Conservation (phyloP, 2,329 filamentous ascomycete genomes). For the Anthostomella pinea region DNA sequence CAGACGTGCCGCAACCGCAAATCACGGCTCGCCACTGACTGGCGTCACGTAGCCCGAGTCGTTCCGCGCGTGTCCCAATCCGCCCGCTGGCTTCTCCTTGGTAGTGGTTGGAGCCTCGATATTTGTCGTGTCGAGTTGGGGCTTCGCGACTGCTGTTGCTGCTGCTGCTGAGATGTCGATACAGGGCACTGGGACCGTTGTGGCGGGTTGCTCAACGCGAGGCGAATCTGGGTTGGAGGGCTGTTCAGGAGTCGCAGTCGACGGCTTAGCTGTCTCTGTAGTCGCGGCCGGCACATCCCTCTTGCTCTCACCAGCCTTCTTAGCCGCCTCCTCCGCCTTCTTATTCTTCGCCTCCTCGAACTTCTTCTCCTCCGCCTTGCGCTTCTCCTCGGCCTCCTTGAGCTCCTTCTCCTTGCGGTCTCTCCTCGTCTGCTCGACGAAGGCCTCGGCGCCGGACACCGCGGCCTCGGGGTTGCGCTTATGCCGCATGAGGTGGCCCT, state of each 20-base stretch:
- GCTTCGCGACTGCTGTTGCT: neutral
- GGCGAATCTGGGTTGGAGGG: no score
- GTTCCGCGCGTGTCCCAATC: slow-evolving; percentile 7
- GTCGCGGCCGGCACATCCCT: slow-evolving; percentile 22
- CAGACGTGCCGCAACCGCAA: neutral
- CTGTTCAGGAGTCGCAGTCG: no score
- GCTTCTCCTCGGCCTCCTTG: slow-evolving; percentile 32
- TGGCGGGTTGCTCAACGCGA: no score
- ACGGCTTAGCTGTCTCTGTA: slow-evolving; percentile 1
- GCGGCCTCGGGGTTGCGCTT: slow-evolving; percentile 51
- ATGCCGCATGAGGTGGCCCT: slow-evolving; percentile 55
- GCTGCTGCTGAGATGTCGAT: neutral
- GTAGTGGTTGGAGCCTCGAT: neutral
- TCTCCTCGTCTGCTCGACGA: slow-evolving; percentile 48
- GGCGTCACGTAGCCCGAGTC: slow-evolving; percentile 29
- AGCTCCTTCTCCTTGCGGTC: slow-evolving; percentile 35
- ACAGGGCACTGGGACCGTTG: no score
- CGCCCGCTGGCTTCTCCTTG: slow-evolving; percentile 6
- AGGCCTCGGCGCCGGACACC: slow-evolving; percentile 44
- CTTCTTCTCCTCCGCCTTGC: slow-evolving; percentile 28
- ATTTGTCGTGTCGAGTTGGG: neutral
- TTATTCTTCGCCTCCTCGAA: slow-evolving; percentile 35
- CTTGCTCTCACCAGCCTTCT: slow-evolving; percentile 37
- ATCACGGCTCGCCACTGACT: slow-evolving; percentile 20
- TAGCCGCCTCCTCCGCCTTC: slow-evolving; percentile 44